Base-by-base conservation (phyloP, 1,139 yeast species). In the Blastobotrys capitulatus region DNA sequence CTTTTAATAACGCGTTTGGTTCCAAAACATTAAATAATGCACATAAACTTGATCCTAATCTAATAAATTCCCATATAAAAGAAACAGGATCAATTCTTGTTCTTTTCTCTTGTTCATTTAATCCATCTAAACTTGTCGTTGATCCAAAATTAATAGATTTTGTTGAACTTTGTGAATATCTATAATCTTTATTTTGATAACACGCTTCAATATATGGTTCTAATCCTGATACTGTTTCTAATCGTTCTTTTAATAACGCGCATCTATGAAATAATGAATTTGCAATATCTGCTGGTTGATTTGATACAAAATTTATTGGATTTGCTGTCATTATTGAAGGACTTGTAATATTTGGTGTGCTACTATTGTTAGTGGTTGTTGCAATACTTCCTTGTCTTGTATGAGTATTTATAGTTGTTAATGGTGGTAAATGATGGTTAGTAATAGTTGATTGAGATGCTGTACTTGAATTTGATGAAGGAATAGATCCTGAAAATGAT, bases 41-140 rank as follows among this genome's bases (percentile, higher is more conserved):
- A 66, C 98, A 90, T 45, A 92, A 74, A 6, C 97, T 95, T 1
- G 95, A 85, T 7, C 98, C 98, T 60, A 86, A 89, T 60, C 92
- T 94, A 61, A 92, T 83, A 43, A 92, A 72, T 59, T 87, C 83
- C 82, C 96, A 87, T 46, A 92, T 68, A 57, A 88, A 90, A 1
- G 97, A 88, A 2, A 87, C 97, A 2, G 98, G 97, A 63, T 92
- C 99, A 59, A 86, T 57, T 18, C 58, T 56, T 49, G 31, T 31
- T 15, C 50, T 53, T 39, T 63, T 64, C 45, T 65, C 66, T 2
- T 13, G 10, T 2, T 9, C 42, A 26, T 18, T 20, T 20, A 27
- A 16, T 34, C 43, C 27, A 19, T 36, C 26, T 34, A 47, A 34
- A n/a, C 51, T 36, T 19, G 54, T 48, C 45, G 51, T 44, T 38